phyloP scores from a whole-genome alignment of 2,329 filamentous ascomycete species.

The Aspergillaceae sp. region DNA sequence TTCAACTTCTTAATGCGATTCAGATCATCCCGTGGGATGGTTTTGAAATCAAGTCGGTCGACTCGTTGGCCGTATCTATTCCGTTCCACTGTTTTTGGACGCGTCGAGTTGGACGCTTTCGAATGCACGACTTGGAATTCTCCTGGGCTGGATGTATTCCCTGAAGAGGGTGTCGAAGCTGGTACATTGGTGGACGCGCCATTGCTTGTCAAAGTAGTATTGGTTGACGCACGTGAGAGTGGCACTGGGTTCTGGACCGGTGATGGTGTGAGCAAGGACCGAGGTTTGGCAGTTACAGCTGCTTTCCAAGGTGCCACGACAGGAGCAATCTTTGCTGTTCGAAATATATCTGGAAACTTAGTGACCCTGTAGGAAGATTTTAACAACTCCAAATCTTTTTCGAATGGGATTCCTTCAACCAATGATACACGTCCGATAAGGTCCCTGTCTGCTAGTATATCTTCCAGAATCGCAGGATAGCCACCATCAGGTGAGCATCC shows the following conservation, averaged over 20 bases:
- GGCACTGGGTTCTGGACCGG: slow-evolving; percentile 24
- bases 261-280: slow-evolving; percentile 26
- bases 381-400: slow-evolving; percentile 43
- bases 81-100: slow-evolving; percentile 39
- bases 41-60: slow-evolving; percentile 44
- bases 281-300: slow-evolving; percentile 19
- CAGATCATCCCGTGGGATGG: slow-evolving; percentile 47
- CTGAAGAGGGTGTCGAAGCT: slow-evolving; percentile 25
- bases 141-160: slow-evolving; percentile 29
- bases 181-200: slow-evolving; percentile 10
- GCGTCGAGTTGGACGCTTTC: slow-evolving; percentile 21
- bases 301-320: slow-evolving; percentile 28
- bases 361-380: slow-evolving; percentile 41
- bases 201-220: slow-evolving; percentile 29
- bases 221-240: slow-evolving; percentile 32
- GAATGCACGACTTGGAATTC: slow-evolving; percentile 32
- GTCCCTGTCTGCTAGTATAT: slow-evolving; percentile 38
- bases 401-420: slow-evolving; percentile 49
- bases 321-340: slow-evolving; percentile 41
- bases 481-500: slow-evolving; percentile 51
- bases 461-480: slow-evolving; percentile 46
- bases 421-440: slow-evolving; percentile 45
- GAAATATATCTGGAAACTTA: slow-evolving; percentile 47
- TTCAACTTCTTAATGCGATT: slow-evolving; percentile 55
- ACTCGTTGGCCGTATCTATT: slow-evolving; percentile 54